Conservation (phyloP, 495 filamentous ascomycete species). For the Staphylotrichum longicolle region DNA sequence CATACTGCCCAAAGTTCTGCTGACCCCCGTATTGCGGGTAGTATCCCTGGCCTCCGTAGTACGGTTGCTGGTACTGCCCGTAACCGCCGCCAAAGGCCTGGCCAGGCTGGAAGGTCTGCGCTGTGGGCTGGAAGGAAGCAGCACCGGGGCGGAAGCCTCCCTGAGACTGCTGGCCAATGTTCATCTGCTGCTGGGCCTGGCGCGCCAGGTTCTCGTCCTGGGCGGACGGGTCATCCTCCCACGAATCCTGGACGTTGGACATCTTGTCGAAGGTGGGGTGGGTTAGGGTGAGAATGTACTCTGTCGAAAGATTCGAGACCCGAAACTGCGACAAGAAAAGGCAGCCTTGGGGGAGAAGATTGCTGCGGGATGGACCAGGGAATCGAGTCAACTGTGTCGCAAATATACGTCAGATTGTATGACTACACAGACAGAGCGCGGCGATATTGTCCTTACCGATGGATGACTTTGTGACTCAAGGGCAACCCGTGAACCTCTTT, state of each 20-base stretch:
- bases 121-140: conserved; percentile 75
- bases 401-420: background rate
- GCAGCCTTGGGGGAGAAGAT: background rate
- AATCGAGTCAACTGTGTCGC: background rate
- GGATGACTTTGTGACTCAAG: conserved; percentile 8
- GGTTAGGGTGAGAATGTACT: background rate
- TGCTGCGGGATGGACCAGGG: background rate
- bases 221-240: conserved; percentile 90
- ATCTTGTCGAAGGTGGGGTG: conserved; percentile 49
- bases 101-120: conserved; percentile 73
- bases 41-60: conserved; percentile 48
- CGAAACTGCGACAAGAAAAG: background rate
- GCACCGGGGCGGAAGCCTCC: conserved; percentile 71
- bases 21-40: conserved; percentile 56
- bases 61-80: conserved; percentile 50
- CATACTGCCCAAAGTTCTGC: conserved; percentile 56
- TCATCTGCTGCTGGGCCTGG: conserved; percentile 74
- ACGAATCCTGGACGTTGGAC: conserved; percentile 76
- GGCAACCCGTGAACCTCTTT: conserved; percentile 3
- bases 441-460: background rate
- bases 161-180: conserved; percentile 51
- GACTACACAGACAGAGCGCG: background rate
- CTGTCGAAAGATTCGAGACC: conserved; percentile 3
- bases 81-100: conserved; percentile 55
- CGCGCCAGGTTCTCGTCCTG: conserved; percentile 83